phyloP scores from a whole-genome alignment of 345 rosid species.

The Litchi chinensis region DNA sequence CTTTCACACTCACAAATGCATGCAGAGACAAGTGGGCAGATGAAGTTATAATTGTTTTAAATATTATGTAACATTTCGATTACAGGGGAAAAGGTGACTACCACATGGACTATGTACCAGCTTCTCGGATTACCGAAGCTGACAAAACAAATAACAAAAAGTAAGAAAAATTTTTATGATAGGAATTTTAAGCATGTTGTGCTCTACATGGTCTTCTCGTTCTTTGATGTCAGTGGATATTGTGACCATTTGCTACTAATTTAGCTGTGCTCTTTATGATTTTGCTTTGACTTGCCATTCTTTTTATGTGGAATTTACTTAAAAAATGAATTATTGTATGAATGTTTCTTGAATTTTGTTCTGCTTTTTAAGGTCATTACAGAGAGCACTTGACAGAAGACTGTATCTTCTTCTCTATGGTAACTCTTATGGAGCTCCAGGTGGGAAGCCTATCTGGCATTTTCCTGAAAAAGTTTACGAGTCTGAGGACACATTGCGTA shows the following conservation, averaged over 20 bases:
- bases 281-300: not conserved
- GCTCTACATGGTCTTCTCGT: not conserved
- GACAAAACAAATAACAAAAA: slow-evolving; percentile 81
- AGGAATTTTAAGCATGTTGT: not conserved
- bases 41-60: slow-evolving; percentile 10
- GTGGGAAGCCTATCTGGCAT: slow-evolving; percentile 79
- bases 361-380: slow-evolving; percentile 48
- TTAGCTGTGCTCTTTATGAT: not conserved
- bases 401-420: slow-evolving; percentile 85
- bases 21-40: not conserved
- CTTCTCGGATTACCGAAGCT: slow-evolving; percentile 91
- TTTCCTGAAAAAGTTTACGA: slow-evolving; percentile 87
- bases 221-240: not conserved
- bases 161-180: slow-evolving; percentile 44
- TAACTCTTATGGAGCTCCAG: slow-evolving; percentile 53
- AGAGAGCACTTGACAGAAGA: slow-evolving; percentile 87
- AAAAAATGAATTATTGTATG: not conserved
- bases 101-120: slow-evolving; percentile 89
- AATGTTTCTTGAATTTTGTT: not conserved
- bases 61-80: slow-evolving; percentile 25
- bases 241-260: not conserved
- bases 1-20: not conserved
- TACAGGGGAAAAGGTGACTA: slow-evolving; percentile 87
- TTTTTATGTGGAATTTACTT: not conserved
- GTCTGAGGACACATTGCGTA: slow-evolving; percentile 88